Percentiles rank a stretch among this genome's conserved stretches.
Evolutionary conservation across 768 basidiomycete genomes (phyloP).

Genomic region (Hirschioporus abietinus): DNA sequence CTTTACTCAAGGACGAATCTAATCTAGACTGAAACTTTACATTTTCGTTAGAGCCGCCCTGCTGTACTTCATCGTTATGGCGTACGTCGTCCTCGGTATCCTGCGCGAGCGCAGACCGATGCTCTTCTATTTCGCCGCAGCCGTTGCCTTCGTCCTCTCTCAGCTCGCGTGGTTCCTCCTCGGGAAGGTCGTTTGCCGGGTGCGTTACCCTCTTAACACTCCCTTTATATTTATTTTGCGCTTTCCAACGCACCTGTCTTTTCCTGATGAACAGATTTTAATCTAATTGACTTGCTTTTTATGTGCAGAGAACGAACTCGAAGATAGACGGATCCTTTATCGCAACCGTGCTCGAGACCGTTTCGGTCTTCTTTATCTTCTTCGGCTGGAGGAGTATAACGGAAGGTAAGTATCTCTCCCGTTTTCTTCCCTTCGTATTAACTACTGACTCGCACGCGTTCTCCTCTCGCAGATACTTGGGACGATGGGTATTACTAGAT

Average conservation of each 20-base stretch:
- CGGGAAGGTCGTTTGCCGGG: conserved; percentile 67
- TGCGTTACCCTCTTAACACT: conserved; percentile 26
- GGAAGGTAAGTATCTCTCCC: conserved; percentile 54
- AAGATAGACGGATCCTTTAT: conserved; percentile 87
- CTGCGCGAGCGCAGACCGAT: conserved; percentile 79
- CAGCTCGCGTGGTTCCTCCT: conserved; percentile 85
- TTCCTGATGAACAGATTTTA: background rate
- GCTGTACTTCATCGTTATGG: conserved; percentile 69
- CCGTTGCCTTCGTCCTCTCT: conserved; percentile 69
- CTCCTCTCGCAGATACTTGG: background rate
- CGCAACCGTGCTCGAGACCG: conserved; percentile 79
- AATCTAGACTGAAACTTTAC: background rate
- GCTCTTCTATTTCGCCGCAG: conserved; percentile 69
- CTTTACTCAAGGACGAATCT: conserved; percentile 2
- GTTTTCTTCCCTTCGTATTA: background rate
- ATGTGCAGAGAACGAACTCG: conserved; percentile 47
- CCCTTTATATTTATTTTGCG: background rate
- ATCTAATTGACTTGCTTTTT: background rate
- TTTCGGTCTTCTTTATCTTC: conserved; percentile 60
- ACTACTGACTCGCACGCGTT: background rate
- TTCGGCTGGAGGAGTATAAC: conserved; percentile 87
- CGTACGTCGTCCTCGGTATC: conserved; percentile 69
- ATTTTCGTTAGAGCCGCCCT: conserved; percentile 48
- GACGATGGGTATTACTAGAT: background rate
- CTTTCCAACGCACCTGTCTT: conserved; percentile 4